phyloP scores from a whole-genome alignment of 2,329 filamentous ascomycete genomes.

The Helminthosporium solani region DNA sequence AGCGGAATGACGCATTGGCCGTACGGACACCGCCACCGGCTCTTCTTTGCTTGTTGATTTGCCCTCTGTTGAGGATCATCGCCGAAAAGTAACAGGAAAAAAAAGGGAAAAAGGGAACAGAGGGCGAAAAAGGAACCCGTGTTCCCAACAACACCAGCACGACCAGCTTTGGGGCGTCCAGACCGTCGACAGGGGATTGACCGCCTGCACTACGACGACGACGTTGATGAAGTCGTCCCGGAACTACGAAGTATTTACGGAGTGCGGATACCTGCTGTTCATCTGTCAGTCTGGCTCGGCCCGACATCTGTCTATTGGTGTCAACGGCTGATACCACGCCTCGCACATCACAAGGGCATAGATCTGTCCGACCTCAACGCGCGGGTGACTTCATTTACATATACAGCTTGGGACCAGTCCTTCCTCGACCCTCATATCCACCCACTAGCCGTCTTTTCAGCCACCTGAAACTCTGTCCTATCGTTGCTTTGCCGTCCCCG shows the following conservation, averaged over 20 bases:
- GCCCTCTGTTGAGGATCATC: too few species aligned
- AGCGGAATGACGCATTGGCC: conserved; percentile 21
- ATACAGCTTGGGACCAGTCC: neutral
- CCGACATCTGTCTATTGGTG: conserved; percentile 4
- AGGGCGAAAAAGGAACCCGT: too few species aligned
- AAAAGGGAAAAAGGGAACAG: too few species aligned
- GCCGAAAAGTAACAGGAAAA: too few species aligned
- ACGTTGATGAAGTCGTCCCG: conserved; percentile 5
- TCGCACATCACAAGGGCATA: neutral
- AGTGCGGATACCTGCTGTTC: too few species aligned
- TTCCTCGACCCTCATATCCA: conserved; percentile 10
- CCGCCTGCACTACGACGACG: neutral
- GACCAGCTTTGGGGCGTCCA: neutral
- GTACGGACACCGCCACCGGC: conserved; percentile 17
- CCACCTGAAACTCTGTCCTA: neutral
- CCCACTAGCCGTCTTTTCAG: neutral
- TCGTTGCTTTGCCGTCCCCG: neutral
- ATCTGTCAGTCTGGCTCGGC: conserved; percentile 1
- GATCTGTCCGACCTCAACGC: conserved; percentile 9
- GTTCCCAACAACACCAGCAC: conserved; percentile 5
- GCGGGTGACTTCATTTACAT: conserved; percentile 13
- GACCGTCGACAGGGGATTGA: neutral
- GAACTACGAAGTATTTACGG: too few species aligned
- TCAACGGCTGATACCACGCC: conserved; percentile 10
- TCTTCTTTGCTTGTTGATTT: conserved; percentile 2